A percentile compares a stretch with the other conserved stretches of the same genome.
Evolutionary conservation across 306 rosid genomes (phyloP).

Genomic region (Glycine latifolia): DNA sequence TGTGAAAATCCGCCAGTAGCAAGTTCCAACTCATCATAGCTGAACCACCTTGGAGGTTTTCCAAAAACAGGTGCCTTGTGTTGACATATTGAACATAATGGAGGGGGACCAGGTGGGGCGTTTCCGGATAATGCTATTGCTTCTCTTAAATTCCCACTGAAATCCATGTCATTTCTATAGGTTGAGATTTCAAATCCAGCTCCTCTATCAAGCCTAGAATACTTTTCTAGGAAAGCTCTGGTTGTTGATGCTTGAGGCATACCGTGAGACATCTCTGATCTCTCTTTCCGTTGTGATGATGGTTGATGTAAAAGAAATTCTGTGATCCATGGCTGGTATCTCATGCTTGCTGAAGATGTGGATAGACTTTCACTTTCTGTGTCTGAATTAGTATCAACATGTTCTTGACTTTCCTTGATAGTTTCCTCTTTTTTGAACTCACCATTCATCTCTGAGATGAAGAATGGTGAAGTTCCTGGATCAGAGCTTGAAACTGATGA

Average conservation of each 20-base stretch:
- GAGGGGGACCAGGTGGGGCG: slow-evolving; percentile 94
- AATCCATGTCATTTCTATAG: slow-evolving; percentile 66
- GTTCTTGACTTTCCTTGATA: slow-evolving; percentile 69
- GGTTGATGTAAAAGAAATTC: slow-evolving; percentile 71
- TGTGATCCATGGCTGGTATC: slow-evolving; percentile 89
- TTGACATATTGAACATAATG: slow-evolving; percentile 95
- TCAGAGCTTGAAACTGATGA: slow-evolving; percentile 96
- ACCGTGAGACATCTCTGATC: slow-evolving; percentile 59
- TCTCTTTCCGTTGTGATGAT: slow-evolving; percentile 59
- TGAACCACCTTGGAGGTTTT: slow-evolving; percentile 95
- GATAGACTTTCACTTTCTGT: slow-evolving; percentile 80
- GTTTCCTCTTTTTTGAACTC: slow-evolving; percentile 74
- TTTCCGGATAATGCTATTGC: slow-evolving; percentile 84
- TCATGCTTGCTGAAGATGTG: slow-evolving; percentile 74
- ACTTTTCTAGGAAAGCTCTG: slow-evolving; percentile 67
- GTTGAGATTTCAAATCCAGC: slow-evolving; percentile 63
- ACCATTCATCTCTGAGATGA: slow-evolving; percentile 68
- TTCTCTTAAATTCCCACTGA: slow-evolving; percentile 86
- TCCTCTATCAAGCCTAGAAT: slow-evolving; percentile 72
- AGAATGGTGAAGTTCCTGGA: slow-evolving; percentile 92
- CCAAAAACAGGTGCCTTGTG: slow-evolving; percentile 99
- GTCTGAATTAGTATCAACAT: slow-evolving; percentile 75
- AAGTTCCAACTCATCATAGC: slow-evolving; percentile 91
- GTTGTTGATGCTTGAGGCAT: slow-evolving; percentile 64
- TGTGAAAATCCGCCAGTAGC: slow-evolving; percentile 97